Conservation (phyloP, 2,329 filamentous ascomycete genomes). For the Pseudopyricularia cyperi region DNA sequence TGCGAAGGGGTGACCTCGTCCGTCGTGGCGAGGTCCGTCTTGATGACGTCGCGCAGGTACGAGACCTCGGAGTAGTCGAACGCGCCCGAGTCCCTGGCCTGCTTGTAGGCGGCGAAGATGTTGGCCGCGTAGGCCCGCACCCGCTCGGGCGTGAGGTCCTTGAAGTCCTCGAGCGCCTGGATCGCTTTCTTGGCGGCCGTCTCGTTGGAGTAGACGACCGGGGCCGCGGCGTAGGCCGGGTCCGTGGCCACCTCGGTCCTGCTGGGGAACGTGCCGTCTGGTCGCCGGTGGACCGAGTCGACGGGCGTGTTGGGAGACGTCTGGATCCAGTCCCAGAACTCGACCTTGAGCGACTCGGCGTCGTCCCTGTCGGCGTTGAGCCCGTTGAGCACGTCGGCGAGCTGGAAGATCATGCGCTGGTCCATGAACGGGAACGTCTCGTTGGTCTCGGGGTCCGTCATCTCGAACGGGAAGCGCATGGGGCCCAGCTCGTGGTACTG, state of each 20-base stretch:
- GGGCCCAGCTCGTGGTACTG: slow-evolving; percentile 26
- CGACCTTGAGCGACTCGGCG: slow-evolving; percentile 16
- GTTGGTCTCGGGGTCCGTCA: slow-evolving; percentile 25
- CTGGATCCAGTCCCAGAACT: slow-evolving; percentile 28
- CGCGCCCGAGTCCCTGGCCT: slow-evolving; percentile 14
- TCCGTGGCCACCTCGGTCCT: slow-evolving; percentile 31
- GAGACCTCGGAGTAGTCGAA: slow-evolving; percentile 18
- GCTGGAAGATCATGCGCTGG: slow-evolving; percentile 27
- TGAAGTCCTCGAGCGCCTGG: slow-evolving; percentile 13
- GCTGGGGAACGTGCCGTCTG: slow-evolving; percentile 38
- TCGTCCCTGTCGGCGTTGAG: slow-evolving; percentile 16
- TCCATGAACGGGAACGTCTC: slow-evolving; percentile 26
- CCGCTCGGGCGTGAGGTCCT: slow-evolving; percentile 10
- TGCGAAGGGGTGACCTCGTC: slow-evolving; percentile 17
- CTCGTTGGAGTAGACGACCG: background rate
- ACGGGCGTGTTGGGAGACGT: slow-evolving; percentile 19
- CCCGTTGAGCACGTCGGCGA: slow-evolving; percentile 24
- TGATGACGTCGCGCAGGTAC: slow-evolving; percentile 19
- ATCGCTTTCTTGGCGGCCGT: slow-evolving; percentile 4
- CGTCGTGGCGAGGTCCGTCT: slow-evolving; percentile 21
- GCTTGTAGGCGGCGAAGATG: slow-evolving; percentile 17
- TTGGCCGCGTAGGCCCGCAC: slow-evolving; percentile 12
- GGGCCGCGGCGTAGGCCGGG: slow-evolving; percentile 18
- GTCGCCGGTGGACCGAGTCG: slow-evolving; percentile 7
- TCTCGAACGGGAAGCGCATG: slow-evolving; percentile 27